A percentile compares a stretch with the other conserved stretches of the same genome.
These are phyloP conservation scores for Talinum fruticosum DNA, from an alignment of 148 eudicot genomes.

Conservation along the genomic window DNA sequence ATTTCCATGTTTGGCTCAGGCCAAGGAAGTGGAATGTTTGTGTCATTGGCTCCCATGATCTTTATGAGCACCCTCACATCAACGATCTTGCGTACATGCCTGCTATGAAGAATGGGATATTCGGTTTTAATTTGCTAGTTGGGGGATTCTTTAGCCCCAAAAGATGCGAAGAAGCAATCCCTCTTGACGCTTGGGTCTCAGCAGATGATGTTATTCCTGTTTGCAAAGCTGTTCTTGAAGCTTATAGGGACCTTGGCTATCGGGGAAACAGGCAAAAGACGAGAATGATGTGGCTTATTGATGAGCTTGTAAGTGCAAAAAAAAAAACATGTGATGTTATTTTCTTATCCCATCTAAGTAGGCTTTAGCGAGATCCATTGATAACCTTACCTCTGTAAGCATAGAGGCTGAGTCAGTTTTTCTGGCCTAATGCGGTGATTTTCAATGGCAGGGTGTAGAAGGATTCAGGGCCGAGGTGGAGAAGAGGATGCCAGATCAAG, in stretches of 20 bases:
- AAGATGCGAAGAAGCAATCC: conserved; percentile 85
- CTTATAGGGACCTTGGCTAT: conserved; percentile 81
- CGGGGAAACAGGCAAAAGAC: conserved; percentile 90
- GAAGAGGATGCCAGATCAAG: conserved; percentile 79
- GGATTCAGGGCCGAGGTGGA: conserved; percentile 81
- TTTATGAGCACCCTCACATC: conserved; percentile 94
- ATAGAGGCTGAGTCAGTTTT: no score
- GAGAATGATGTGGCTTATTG: conserved; percentile 98
- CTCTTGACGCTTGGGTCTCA: conserved; percentile 90
- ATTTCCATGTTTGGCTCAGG: conserved; percentile 31
- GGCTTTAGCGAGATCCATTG: no score
- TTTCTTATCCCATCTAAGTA: no score
- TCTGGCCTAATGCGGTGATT: no score
- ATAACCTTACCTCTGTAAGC: no score
- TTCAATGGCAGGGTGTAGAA: conserved; percentile 66
- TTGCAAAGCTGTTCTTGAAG: conserved; percentile 79
- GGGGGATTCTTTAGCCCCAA: conserved; percentile 95
- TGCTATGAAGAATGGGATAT: conserved; percentile 68
- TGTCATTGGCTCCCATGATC: conserved; percentile 93
- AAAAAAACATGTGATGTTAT: no score
- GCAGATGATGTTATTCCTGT: conserved; percentile 69
- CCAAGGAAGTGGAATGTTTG: conserved; percentile 99
- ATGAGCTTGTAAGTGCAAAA: conserved; percentile 69
- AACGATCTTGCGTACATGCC: conserved; percentile 98
- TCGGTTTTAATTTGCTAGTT: conserved; percentile 84